A percentile compares a stretch with the other conserved stretches of the same genome.
Evolutionary conservation across 176 grass and related monocot genomes (phyloP).

Genomic region (Bothriochloa decipiens): DNA sequence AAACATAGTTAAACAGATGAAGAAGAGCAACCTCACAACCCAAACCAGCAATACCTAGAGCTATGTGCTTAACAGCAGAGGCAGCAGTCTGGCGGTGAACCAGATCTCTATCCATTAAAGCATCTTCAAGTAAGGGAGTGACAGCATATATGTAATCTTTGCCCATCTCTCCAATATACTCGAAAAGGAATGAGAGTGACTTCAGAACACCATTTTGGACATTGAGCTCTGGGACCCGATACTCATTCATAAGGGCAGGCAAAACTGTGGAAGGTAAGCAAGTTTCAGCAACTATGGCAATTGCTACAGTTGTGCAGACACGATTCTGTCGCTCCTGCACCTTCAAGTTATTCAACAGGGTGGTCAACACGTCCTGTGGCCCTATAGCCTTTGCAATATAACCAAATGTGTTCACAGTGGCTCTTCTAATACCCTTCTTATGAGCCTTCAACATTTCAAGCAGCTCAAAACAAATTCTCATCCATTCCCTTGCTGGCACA

Average conservation of each 20-base stretch:
- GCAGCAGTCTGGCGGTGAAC: constrained; percentile 95
- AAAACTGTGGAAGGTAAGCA: constrained; percentile 92
- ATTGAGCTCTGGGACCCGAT: constrained; percentile 90
- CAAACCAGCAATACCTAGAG: constrained; percentile 85
- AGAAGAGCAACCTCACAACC: constrained; percentile 97
- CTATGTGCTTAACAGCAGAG: constrained; percentile 96
- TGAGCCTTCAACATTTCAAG: constrained; percentile 99
- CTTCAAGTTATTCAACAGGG: constrained; percentile 90
- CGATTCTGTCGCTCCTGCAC: constrained; percentile 95
- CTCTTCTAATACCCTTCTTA: constrained; percentile 94
- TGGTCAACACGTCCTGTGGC: constrained; percentile 88
- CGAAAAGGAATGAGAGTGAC: constrained; percentile 92
- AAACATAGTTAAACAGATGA: constrained; percentile 93
- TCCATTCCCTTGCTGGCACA: constrained; percentile 96
- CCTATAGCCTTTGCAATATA: constrained; percentile 98
- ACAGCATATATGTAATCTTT: constrained; percentile 98
- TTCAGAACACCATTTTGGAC: constrained; percentile 96
- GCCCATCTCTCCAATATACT: constrained; percentile 98
- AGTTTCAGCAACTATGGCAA: constrained; percentile 96
- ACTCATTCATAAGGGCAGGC: constrained; percentile 97
- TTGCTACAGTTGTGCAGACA: constrained; percentile 90
- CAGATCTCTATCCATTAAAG: constrained; percentile 91
- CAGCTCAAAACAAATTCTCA: constrained; percentile 97
- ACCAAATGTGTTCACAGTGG: constrained; percentile 96
- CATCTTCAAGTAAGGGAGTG: constrained; percentile 92